phyloP scores from a whole-genome alignment of 306 rosid genomes.

The Vicia villosa region DNA sequence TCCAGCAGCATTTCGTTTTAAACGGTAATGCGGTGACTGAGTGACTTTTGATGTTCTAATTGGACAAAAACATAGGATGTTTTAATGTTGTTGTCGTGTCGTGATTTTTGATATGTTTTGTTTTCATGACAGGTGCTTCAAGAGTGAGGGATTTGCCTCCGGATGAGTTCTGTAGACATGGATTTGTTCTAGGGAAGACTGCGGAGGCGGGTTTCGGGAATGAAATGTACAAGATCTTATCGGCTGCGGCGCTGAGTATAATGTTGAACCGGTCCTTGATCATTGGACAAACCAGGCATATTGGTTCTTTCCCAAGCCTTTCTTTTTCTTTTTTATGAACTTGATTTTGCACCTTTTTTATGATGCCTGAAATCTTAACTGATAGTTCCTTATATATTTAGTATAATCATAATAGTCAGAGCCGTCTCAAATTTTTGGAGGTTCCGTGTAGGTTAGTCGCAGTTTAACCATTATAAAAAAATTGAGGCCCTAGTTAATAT shows the following conservation, averaged over 20 bases:
- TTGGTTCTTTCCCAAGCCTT: slow-evolving; percentile 95
- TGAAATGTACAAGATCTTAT: slow-evolving; percentile 95
- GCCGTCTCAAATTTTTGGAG: no score
- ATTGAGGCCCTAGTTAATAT: no score
- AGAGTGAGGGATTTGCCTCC: slow-evolving; percentile 72
- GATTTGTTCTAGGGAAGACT: slow-evolving; percentile 90
- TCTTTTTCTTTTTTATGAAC: slow-evolving; percentile 49
- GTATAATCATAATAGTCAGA: neutral
- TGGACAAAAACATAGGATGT: neutral
- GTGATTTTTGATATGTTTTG: neutral
- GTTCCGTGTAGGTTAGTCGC: no score
- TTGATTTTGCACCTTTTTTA: neutral
- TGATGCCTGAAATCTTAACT: slow-evolving; percentile 8
- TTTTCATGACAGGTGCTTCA: slow-evolving; percentile 73
- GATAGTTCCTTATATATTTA: slow-evolving; percentile 12
- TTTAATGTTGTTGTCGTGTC: neutral
- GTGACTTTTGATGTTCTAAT: neutral
- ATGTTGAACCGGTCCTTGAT: slow-evolving; percentile 96
- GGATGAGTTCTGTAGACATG: slow-evolving; percentile 78
- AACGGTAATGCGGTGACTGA: slow-evolving; percentile 50
- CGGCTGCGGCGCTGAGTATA: slow-evolving; percentile 83
- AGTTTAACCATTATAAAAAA: no score
- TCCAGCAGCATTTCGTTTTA: slow-evolving; percentile 62
- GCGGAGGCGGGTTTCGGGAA: slow-evolving; percentile 97
- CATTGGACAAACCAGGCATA: slow-evolving; percentile 99